These are phyloP conservation scores for Nannizziopsis barbatae DNA, from an alignment of 2,329 filamentous ascomycete genomes.

Conservation along the genomic window DNA sequence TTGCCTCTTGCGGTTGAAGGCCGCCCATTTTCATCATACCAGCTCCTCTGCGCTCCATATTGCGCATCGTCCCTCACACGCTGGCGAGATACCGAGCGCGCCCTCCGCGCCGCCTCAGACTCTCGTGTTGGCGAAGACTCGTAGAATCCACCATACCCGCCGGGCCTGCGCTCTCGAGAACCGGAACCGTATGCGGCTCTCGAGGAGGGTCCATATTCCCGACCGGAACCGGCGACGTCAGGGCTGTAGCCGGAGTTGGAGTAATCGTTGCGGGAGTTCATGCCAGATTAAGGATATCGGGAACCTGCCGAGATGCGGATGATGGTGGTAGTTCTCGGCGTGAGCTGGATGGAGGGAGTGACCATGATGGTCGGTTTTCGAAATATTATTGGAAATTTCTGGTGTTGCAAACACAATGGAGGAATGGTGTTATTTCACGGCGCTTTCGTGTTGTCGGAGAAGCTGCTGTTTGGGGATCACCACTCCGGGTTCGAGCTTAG, in stretches of 20 bases:
- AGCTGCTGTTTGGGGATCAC: no score
- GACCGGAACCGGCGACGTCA: slow-evolving; percentile 24
- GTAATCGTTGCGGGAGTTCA: slow-evolving; percentile 29
- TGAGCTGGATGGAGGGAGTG: slow-evolving; percentile 1
- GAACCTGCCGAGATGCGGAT: background rate
- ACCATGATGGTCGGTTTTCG: slow-evolving; percentile 7
- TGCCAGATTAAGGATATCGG: slow-evolving; percentile 18
- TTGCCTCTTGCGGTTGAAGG: background rate
- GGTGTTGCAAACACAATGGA: no score
- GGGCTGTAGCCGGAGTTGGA: slow-evolving; percentile 28
- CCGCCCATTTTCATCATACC: slow-evolving; percentile 1
- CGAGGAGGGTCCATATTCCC: slow-evolving; percentile 24
- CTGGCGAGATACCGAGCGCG: slow-evolving; percentile 27
- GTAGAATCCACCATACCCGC: slow-evolving; percentile 37
- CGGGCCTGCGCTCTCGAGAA: slow-evolving; percentile 30
- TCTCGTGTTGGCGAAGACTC: slow-evolving; percentile 20
- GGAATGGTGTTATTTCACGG: no score
- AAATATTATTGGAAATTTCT: no score
- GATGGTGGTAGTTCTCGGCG: background rate
- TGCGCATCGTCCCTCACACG: slow-evolving; percentile 17
- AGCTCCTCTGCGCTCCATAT: background rate
- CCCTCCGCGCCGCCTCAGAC: slow-evolving; percentile 24
- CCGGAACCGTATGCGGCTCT: slow-evolving; percentile 15
- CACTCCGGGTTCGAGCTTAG: no score
- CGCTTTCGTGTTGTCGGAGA: no score